A percentile compares a stretch with the other conserved stretches of the same genome.
Conservation (phyloP, 1,139 yeast genomes). For the Sugiyamaella japonica region DNA sequence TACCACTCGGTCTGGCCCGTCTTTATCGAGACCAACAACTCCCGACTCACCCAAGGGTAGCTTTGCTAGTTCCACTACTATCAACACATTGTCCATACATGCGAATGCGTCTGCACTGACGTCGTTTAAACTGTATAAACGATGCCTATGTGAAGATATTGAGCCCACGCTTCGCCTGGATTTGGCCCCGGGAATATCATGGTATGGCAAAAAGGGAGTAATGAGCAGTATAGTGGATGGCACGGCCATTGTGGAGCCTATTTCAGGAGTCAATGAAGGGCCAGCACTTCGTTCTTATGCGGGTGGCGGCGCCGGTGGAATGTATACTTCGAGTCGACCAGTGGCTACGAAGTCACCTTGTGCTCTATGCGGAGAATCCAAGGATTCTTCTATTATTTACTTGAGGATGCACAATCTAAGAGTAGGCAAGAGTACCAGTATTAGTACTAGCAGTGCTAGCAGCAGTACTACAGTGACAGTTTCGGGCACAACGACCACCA, state of each 20-base stretch:
- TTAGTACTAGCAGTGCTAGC: neutral
- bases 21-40: conserved; percentile 10
- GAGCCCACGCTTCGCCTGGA: conserved; percentile 69
- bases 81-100: neutral
- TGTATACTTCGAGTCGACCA: conserved; percentile 49
- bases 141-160: conserved; percentile 71
- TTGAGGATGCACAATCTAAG: conserved; percentile 74
- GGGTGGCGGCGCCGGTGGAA: neutral
- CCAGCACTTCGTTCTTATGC: conserved; percentile 12
- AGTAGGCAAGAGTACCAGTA: conserved; percentile 31
- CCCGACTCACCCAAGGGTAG: conserved; percentile 17
- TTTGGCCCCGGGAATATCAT: conserved; percentile 59
- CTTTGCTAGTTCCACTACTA: neutral
- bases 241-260: conserved; percentile 79
- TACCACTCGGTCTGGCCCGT: conserved; percentile 1
- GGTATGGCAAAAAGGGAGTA: conserved; percentile 59
- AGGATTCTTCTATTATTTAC: conserved; percentile 69
- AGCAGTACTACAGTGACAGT: neutral
- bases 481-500: neutral
- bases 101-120: conserved; percentile 40
- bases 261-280: conserved; percentile 76
- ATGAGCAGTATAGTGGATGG: conserved; percentile 75
- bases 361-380: conserved; percentile 75
- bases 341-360: conserved; percentile 76
- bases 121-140: conserved; percentile 62